phyloP scores from a whole-genome alignment of 805 yeast species.

The Tetrapisispora namnaoensis region DNA sequence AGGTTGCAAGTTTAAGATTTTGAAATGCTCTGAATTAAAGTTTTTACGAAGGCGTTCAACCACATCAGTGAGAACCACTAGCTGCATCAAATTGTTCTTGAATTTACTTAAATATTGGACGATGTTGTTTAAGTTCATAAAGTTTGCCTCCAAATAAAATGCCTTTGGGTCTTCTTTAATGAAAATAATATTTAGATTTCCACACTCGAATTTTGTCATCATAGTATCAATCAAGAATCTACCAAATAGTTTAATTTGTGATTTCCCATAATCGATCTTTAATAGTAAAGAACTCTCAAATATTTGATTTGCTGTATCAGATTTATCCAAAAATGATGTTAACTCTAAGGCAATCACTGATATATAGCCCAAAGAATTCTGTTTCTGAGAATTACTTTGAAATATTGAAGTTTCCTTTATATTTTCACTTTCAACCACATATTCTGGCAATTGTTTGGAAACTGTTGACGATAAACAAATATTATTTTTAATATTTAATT shows the following conservation, averaged over 20 bases:
- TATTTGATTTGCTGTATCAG: conserved; percentile 20
- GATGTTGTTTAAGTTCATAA: conserved; percentile 19
- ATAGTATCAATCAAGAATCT: conserved; percentile 25
- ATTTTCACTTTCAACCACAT: conserved; percentile 8
- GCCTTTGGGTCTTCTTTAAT: conserved; percentile 20
- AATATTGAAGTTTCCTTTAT: background rate
- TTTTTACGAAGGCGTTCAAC: conserved; percentile 27
- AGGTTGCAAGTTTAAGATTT: conserved; percentile 24
- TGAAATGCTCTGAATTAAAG: conserved; percentile 26
- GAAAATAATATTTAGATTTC: conserved; percentile 23
- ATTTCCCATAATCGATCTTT: conserved; percentile 23
- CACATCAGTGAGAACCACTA: conserved; percentile 27
- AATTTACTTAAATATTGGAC: conserved; percentile 21
- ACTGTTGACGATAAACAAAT: conserved; percentile 15
- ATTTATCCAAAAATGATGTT: conserved; percentile 25
- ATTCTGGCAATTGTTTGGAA: conserved; percentile 15
- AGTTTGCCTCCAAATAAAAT: conserved; percentile 21
- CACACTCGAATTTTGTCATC: conserved; percentile 23
- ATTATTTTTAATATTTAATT: conserved; percentile 23
- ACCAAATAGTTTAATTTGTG: conserved; percentile 24
- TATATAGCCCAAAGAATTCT: background rate
- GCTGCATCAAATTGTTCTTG: conserved; percentile 26
- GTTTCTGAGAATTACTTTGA: background rate
- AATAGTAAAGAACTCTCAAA: conserved; percentile 26
- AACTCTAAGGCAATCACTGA: conserved; percentile 23